Base-by-base conservation (phyloP, 1,284 basidiomycete species). In the Sporisorium sorghi region DNA sequence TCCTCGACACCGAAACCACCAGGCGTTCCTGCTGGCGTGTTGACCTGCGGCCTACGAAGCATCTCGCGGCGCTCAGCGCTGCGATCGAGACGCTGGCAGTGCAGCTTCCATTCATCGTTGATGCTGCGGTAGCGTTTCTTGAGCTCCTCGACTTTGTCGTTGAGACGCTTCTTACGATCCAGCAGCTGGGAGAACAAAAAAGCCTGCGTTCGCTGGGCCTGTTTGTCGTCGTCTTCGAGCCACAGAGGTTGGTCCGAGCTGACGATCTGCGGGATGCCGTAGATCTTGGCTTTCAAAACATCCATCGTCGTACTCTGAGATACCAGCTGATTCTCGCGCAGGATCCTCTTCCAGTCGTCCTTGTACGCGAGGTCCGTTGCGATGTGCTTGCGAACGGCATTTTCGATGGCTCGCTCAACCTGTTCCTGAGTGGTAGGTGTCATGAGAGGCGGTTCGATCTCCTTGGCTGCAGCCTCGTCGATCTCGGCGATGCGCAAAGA, bases 21-120 rank as follows among this genome's bases (percentile, higher is more conserved):
- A 4, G 70, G 70, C 9, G 77, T 71, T 0, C 64, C 65, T 21
- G 58, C 60, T 39, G 67, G 71, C 12, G 74, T 76, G 58, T 54
- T 65, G 32, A 47, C 61, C 7, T 55, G 53, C 9, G 75, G 75
- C 9, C 63, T 59, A 12, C 69, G 63, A 35, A 61, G 53, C 69
- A 65, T 46, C 33, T 81, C 76, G 21, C 77, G 70, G 19, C 71
- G 65, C 58, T 83, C 81, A 24, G 67, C 74, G 37, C 71, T 60
- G 17, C 72, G 67, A 43, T 83, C 80, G 2, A 84, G 74, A 10
- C 69, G 68, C 14, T 60, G 71, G 53, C 82, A 83, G 50, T 83
- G 79, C 26, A 51, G 30, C 58, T 66, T 64, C 82, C 82, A 84
- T 11, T 80, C 78, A 19, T 76, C 54, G 49, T 84, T 73, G 49